Evolutionary conservation across 1,139 yeast species (phyloP), one percentile per base, ranked within the genome.

Genomic region (Geotrichum klebahnii): DNA sequence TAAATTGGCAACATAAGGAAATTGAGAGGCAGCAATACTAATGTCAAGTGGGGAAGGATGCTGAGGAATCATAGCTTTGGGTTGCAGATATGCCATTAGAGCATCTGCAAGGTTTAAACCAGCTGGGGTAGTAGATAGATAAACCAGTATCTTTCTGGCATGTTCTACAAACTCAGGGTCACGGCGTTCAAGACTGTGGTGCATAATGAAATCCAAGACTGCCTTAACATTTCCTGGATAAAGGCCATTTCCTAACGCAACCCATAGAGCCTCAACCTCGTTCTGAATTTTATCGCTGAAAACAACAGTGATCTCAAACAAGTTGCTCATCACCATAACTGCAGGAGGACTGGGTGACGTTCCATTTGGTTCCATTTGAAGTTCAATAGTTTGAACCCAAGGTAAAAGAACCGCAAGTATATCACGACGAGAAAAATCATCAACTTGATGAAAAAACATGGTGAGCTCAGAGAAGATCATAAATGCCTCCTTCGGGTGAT

Each of bases 221-320:
- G 79, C 80, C 51, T 82, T 82, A 33, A 84, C 82, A 61, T 92
- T 90, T 9, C 74, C 76, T 9, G 81, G 75, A 34, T 78, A 77
- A n/a, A 74, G 72, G 3, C 83, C 84, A 49, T 80, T 80, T 1
- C 95, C 96, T 34, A 92, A 72, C 0, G 97, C 94, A 3, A 86
- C 88, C 99, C 99, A 94, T 34, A 92, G 68, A 0, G 95, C 95
- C 64, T 90, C 97, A 8, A 92, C 87, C 60, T 89, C 97, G 59
- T 84, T 84, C 44, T 87, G 86, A 59, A 87, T 80, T 14, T 75
- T 73, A 40, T 82, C 82, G 49, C 90, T 80, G 59, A 83, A 86
- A 51, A 80, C 80, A 39, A 88, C 81, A 0, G 97, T 87, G 40
- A 92, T 83, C 59, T 88, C 97, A 66, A 89, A 81, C 51, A 92